phyloP scores from a whole-genome alignment of 2,329 filamentous ascomycete genomes.

The Harringtonia aguacate region DNA sequence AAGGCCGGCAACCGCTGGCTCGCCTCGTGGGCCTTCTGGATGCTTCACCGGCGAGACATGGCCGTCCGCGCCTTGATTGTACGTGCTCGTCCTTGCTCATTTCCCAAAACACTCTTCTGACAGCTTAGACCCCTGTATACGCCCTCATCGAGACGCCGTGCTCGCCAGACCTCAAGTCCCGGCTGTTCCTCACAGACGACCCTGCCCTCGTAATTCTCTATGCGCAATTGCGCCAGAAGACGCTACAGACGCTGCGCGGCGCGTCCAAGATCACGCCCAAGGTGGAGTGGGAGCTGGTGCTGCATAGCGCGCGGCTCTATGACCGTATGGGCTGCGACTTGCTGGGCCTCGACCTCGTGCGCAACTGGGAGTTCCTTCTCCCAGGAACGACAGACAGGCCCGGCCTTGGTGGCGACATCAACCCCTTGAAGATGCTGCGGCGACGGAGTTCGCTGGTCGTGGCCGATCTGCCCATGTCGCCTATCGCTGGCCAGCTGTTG shows the following conservation, averaged over 20 bases:
- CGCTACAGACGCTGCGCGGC: constrained; percentile 73
- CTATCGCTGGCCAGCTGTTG: constrained; percentile 18
- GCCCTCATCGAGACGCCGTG: constrained; percentile 59
- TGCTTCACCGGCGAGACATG: constrained; percentile 71
- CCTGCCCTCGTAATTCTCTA: constrained; percentile 83
- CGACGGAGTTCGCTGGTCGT: constrained; percentile 71
- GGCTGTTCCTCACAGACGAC: constrained; percentile 80
- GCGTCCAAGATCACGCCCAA: constrained; percentile 68
- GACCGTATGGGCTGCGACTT: constrained; percentile 90
- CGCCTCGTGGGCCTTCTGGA: constrained; percentile 92
- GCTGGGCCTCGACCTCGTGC: constrained; percentile 73
- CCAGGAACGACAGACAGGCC: constrained; percentile 21
- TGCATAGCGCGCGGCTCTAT: constrained; percentile 76
- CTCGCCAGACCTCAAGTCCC: constrained; percentile 60
- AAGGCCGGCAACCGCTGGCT: constrained; percentile 85
- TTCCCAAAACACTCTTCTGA: neutral
- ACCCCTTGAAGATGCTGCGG: constrained; percentile 58
- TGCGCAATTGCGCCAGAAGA: constrained; percentile 70
- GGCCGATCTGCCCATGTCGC: constrained; percentile 52
- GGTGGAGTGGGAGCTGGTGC: constrained; percentile 79
- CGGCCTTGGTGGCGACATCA: constrained; percentile 37
- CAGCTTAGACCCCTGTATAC: constrained; percentile 60
- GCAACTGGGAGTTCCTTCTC: constrained; percentile 73
- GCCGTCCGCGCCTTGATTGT: constrained; percentile 76
- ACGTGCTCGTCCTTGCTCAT: constrained; percentile 21